Conservation (phyloP, 805 yeast species). For the Lipomyces orientalis region DNA sequence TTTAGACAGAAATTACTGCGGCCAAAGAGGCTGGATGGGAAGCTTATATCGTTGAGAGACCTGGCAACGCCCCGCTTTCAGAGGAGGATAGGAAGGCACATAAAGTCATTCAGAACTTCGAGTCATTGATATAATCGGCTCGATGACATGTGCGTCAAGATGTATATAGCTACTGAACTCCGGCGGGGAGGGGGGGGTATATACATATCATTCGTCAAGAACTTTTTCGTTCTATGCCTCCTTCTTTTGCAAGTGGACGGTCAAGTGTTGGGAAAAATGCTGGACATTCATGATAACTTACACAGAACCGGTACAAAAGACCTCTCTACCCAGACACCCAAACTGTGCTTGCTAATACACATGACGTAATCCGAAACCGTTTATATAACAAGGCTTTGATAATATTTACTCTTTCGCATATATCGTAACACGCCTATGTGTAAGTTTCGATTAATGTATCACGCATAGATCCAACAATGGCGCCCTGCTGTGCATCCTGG, state of each 20-base stretch:
- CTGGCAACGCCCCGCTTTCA: slow-evolving; percentile 64
- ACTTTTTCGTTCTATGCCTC: background rate
- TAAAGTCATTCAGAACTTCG: slow-evolving; percentile 25
- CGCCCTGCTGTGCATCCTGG: slow-evolving; percentile 88
- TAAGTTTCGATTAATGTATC: slow-evolving; percentile 93
- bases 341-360: background rate
- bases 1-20: slow-evolving; percentile 66
- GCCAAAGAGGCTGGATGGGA: slow-evolving; percentile 69
- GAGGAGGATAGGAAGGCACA: slow-evolving; percentile 27
- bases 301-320: background rate
- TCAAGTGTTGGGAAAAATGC: background rate
- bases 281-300: background rate
- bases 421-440: slow-evolving; percentile 52
- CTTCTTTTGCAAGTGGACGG: background rate
- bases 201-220: background rate
- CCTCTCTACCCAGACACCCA: background rate
- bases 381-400: background rate
- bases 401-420: background rate
- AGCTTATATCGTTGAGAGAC: slow-evolving; percentile 66
- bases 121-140: slow-evolving; percentile 8
- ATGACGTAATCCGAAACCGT: background rate
- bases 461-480: slow-evolving; percentile 82
- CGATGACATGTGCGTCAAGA: background rate
- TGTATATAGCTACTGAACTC: background rate
- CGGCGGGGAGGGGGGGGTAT: no score